Evolutionary conservation across 495 filamentous ascomycete genomes (phyloP).

Genomic region (Penicillium flavigenum): DNA sequence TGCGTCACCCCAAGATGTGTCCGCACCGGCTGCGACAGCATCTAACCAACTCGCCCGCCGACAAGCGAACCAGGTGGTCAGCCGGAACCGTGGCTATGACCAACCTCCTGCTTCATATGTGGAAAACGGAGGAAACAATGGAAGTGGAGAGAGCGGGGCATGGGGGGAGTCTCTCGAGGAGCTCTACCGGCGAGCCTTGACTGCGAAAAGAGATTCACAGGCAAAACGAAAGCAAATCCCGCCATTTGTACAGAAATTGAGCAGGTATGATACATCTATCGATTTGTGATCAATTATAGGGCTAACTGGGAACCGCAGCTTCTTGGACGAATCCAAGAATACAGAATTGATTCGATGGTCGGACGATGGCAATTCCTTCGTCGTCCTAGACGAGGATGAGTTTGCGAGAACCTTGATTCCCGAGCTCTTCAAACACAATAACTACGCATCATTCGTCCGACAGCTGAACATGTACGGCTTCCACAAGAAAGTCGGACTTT

Average conservation of each 20-base stretch:
- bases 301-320: constrained; percentile 55
- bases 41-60: constrained; percentile 69
- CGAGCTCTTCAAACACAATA: constrained; percentile 98
- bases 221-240: constrained; percentile 91
- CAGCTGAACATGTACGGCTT: constrained; percentile 99
- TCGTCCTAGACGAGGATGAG: constrained; percentile 96
- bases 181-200: constrained; percentile 69
- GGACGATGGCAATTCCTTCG: constrained; percentile 90
- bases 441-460: constrained; percentile 97
- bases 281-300: neutral
- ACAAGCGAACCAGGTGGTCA: constrained; percentile 50
- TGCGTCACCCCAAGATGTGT: constrained; percentile 40
- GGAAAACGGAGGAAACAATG: constrained; percentile 41
- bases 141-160: constrained; percentile 48
- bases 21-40: constrained; percentile 44
- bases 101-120: constrained; percentile 48
- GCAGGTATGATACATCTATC: constrained; percentile 65
- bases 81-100: constrained; percentile 43
- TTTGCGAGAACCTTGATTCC: constrained; percentile 97
- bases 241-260: constrained; percentile 96
- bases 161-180: constrained; percentile 68
- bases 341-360: constrained; percentile 97
- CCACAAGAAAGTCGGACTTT: constrained; percentile 95
- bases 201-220: constrained; percentile 80
- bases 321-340: constrained; percentile 87